Evolutionary conservation across 2,329 filamentous ascomycete genomes (phyloP), one percentile per base, ranked within the genome.

Genomic region (Cytospora paraplurivora): DNA sequence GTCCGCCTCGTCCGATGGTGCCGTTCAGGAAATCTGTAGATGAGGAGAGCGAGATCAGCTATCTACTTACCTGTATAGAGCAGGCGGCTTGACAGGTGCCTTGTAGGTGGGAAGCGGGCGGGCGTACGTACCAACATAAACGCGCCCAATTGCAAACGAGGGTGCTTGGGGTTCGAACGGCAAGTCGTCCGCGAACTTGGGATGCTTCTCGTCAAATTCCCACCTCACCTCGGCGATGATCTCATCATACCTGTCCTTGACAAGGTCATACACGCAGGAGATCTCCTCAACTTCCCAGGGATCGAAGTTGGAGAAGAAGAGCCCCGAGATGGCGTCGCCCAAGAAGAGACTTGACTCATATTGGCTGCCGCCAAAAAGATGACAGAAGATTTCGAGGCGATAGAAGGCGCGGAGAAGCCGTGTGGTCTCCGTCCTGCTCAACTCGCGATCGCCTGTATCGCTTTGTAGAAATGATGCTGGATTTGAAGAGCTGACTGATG

Each of bases 201-300:
- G 49, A 49, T 64, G 66, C 13, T 62, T 41, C 34, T 21, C 35
- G 32, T 57, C 41, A 13, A 66, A 8, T 37, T 63, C 63, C 52
- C 35, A 61, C 21, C 27, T 33, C 21, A 64, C 53, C 5, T 62
- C 32, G n/a, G 50, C 10, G 33, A 57, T 19, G 7, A 64, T 44
- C 32, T 56, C 13, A 19, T 38, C 51, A 41, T 64, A 66, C 17
- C n/a, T 60, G 11, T 59, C 44, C 49, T 59, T n/a, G 27, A 56
- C 41, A 33, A 56, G 66, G 15, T 1, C 11, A 41, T 59, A 56
- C 49, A 67, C 41, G 19, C 50, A 66, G 33, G 1, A 17, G 4
- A 64, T 35, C 41, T 66, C 63, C 63, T 67, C 66, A 13, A 66
- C 51, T 33, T 66, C 66, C 66, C 66, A 67, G 10, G 66, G 58